Conservation (phyloP, 805 yeast genomes). For the Wickerhamiella brachini region DNA sequence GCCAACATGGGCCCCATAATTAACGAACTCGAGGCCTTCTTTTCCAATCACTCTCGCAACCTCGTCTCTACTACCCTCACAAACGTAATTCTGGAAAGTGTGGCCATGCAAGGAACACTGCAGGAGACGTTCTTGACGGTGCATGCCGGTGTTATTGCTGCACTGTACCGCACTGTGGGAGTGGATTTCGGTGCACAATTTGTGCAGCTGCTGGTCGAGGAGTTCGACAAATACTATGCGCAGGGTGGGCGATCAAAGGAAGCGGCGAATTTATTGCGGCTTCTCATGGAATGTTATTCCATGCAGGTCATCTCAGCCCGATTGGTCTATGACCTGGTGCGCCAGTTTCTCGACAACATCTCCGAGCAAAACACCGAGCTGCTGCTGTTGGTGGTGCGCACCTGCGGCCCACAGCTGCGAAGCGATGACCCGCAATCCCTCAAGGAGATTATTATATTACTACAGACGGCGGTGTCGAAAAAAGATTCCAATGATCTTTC, state of each 20-base stretch:
- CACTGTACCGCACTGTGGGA: conserved; percentile 68
- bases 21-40: conserved; percentile 51
- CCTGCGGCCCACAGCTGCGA: conserved; percentile 74
- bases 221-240: conserved; percentile 31
- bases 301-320: conserved; percentile 64
- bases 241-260: conserved; percentile 26
- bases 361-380: conserved; percentile 67
- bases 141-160: conserved; percentile 63
- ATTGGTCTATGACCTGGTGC: conserved; percentile 65
- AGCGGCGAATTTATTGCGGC: conserved; percentile 52
- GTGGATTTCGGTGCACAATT: conserved; percentile 81
- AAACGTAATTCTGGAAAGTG: conserved; percentile 46
- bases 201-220: conserved; percentile 66
- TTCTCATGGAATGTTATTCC: conserved; percentile 63
- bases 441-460: conserved; percentile 55
- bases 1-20: conserved; percentile 63
- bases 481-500: conserved; percentile 27
- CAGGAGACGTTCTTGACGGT: conserved; percentile 67
- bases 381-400: conserved; percentile 54
- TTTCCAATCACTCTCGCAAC: conserved; percentile 57
- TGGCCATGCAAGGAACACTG: conserved; percentile 48
- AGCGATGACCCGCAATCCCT: conserved; percentile 80
- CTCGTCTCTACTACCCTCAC: conserved; percentile 62
- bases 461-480: conserved; percentile 35
- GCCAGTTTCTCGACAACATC: conserved; percentile 35